Conservation (phyloP, 257 asterid genomes). For the Solanum peruvianum region DNA sequence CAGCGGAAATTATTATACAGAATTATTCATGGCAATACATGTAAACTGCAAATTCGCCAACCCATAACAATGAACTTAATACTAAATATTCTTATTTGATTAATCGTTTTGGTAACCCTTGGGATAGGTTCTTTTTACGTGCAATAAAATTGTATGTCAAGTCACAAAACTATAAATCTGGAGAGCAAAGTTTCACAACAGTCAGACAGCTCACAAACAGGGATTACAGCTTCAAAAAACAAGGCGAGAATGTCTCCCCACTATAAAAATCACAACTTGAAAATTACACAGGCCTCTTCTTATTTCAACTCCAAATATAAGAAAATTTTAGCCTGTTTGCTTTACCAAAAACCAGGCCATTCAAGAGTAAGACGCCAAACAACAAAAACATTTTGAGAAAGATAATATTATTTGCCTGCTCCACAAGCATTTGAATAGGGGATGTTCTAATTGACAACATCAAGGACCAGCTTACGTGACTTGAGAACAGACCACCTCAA, state of each 20-base stretch:
- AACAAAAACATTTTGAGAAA: not conserved
- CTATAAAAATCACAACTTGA: not conserved
- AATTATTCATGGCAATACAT: not conserved
- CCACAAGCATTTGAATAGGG: not conserved
- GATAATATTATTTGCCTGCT: not conserved
- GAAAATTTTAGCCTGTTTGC: not conserved
- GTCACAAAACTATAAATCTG: not conserved
- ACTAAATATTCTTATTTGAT: not conserved
- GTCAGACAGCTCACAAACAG: not conserved
- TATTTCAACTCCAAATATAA: not conserved
- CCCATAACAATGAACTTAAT: not conserved
- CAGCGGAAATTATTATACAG: not conserved
- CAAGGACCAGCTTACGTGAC: slow-evolving; percentile 65
- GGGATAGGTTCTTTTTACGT: not conserved
- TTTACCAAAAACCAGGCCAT: not conserved
- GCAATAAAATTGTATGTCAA: not conserved
- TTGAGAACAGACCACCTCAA: slow-evolving; percentile 57
- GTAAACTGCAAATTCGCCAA: not conserved
- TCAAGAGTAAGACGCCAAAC: not conserved
- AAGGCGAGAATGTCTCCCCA: not conserved
- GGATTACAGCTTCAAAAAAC: not conserved
- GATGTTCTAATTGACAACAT: slow-evolving; percentile 40
- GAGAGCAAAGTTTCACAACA: not conserved
- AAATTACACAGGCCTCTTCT: not conserved
- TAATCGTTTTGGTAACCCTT: not conserved